Conservation (phyloP, 371 early-diverging fungal species). For the Chytridiales sp. region DNA sequence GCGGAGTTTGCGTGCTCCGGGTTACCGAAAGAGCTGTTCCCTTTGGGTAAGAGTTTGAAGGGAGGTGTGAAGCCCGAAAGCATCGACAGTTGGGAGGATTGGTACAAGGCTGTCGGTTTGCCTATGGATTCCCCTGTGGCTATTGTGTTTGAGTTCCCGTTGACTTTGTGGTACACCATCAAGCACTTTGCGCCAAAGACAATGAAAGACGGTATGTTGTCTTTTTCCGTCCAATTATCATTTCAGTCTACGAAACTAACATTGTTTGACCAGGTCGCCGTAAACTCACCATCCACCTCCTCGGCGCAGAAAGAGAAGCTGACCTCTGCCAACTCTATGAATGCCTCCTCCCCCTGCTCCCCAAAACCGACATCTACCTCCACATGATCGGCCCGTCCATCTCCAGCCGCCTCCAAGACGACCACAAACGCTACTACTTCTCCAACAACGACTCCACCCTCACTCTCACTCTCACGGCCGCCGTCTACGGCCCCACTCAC, state of each 20-base stretch:
- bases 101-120: constrained; percentile 35
- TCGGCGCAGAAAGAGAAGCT: constrained; percentile 46
- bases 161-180: constrained; percentile 45
- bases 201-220: constrained; percentile 26
- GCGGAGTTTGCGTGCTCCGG: constrained; percentile 36
- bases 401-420: constrained; percentile 32
- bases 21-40: constrained; percentile 39
- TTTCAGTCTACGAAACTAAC: background rate
- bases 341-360: constrained; percentile 41
- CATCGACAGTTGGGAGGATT: constrained; percentile 42
- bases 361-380: constrained; percentile 44
- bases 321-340: constrained; percentile 43
- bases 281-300: constrained; percentile 42
- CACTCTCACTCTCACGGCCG: constrained; percentile 32
- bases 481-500: constrained; percentile 37
- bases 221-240: background rate
- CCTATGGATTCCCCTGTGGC: constrained; percentile 40
- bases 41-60: constrained; percentile 35
- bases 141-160: constrained; percentile 46
- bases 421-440: constrained; percentile 30
- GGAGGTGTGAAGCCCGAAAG: constrained; percentile 20
- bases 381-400: constrained; percentile 48
- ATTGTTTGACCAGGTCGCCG: constrained; percentile 27
- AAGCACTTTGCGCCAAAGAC: constrained; percentile 36
- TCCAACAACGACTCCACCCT: constrained; percentile 29